Conservation (phyloP, 768 basidiomycete genomes). For the Calocera viscosa region DNA sequence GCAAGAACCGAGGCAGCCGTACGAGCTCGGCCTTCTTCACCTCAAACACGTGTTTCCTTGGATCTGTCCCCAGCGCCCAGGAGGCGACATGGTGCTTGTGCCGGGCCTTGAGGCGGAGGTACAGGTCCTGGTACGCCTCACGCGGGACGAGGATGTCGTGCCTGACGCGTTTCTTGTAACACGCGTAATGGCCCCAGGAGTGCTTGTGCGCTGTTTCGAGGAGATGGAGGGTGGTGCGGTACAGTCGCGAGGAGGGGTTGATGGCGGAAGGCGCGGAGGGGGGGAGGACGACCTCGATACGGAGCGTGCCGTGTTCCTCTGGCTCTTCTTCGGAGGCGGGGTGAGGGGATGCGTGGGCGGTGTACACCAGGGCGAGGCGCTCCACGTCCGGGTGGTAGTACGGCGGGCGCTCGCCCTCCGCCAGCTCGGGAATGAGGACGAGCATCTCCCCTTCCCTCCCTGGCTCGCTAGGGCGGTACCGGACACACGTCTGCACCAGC, state of each 20-base stretch:
- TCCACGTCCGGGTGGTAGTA: conserved; percentile 82
- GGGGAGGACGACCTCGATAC: conserved; percentile 45
- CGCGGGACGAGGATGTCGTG: conserved; percentile 72
- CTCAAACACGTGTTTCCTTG: conserved; percentile 83
- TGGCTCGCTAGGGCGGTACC: conserved; percentile 36
- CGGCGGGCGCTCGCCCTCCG: conserved; percentile 42
- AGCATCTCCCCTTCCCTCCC: conserved; percentile 20
- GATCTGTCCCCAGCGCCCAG: conserved; percentile 77
- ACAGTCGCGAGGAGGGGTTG: conserved; percentile 51
- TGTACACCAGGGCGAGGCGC: conserved; percentile 71
- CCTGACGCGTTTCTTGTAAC: conserved; percentile 73
- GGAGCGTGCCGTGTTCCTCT: conserved; percentile 23
- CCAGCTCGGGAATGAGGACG: conserved; percentile 28
- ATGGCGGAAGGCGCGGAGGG: conserved; percentile 32
- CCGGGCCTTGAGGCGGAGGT: conserved; percentile 72
- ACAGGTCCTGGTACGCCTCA: conserved; percentile 79
- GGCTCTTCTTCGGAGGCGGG: conserved; percentile 17
- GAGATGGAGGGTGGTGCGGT: conserved; percentile 67
- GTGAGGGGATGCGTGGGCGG: conserved; percentile 27
- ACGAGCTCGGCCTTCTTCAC: conserved; percentile 28
- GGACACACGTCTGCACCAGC: conserved; percentile 65
- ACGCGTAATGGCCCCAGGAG: conserved; percentile 67
- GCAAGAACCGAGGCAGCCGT: neutral
- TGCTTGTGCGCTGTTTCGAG: conserved; percentile 78
- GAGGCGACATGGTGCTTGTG: conserved; percentile 61